Evolutionary conservation across 2,329 filamentous ascomycete genomes (phyloP).

Genomic region (Hymenoscyphus occultus): DNA sequence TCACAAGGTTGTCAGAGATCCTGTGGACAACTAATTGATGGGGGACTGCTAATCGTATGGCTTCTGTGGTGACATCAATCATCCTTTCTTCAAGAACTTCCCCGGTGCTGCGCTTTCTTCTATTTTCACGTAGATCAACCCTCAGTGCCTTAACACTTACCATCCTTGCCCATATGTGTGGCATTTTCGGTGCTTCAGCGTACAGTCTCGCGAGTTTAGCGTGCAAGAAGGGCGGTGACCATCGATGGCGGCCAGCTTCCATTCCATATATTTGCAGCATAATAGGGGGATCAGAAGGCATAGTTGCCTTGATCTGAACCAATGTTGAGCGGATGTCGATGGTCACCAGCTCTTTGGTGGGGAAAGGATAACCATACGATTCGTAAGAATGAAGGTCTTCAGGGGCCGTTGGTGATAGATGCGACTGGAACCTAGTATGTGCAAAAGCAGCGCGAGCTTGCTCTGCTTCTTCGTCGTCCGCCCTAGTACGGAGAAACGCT

Average conservation of each 20-base stretch:
- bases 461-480: constrained; percentile 43
- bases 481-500: constrained; percentile 58
- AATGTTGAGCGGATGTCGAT: constrained; percentile 79
- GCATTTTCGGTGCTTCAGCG: constrained; percentile 81
- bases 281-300: constrained; percentile 85
- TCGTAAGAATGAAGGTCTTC: constrained; percentile 26
- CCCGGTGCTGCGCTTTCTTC: constrained; percentile 60
- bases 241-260: constrained; percentile 80
- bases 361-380: constrained; percentile 30
- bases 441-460: constrained; percentile 34
- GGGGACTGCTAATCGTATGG: constrained; percentile 82
- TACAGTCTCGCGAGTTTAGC: constrained; percentile 80
- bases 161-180: constrained; percentile 79
- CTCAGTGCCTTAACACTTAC: constrained; percentile 79
- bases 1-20: constrained; percentile 91
- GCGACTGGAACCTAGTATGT: constrained; percentile 14
- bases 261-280: constrained; percentile 86
- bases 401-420: constrained; percentile 33
- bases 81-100: constrained; percentile 70
- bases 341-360: constrained; percentile 64
- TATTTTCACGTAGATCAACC: constrained; percentile 75
- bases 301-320: constrained; percentile 81
- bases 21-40: constrained; percentile 87
- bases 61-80: constrained; percentile 80
- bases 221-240: constrained; percentile 77